Evolutionary conservation across 2,329 filamentous ascomycete genomes (phyloP).

Genomic region (Penicillium sp.): DNA sequence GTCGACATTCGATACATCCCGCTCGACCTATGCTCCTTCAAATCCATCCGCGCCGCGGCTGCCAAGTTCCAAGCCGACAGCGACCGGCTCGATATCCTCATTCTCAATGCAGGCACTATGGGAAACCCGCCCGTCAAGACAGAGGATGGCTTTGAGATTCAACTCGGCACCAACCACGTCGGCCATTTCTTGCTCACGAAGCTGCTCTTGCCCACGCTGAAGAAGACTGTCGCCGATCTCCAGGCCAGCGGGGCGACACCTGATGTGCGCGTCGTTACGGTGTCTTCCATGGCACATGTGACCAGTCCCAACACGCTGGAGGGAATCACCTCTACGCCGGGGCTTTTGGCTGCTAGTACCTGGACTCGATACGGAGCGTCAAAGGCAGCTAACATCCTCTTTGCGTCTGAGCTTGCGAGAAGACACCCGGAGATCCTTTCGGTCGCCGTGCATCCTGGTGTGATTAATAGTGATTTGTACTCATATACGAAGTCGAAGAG

Average conservation of each 20-base stretch:
- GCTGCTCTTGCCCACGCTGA: slow-evolving; percentile 50
- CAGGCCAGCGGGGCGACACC: slow-evolving; percentile 39
- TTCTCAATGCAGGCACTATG: slow-evolving; percentile 58
- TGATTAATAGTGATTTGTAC: slow-evolving; percentile 52
- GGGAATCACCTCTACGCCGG: slow-evolving; percentile 45
- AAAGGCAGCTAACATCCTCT: slow-evolving; percentile 57
- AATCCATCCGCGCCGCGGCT: slow-evolving; percentile 55
- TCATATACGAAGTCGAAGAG: slow-evolving; percentile 37
- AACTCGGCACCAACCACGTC: slow-evolving; percentile 56
- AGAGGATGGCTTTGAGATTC: slow-evolving; percentile 51
- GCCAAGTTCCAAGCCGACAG: slow-evolving; percentile 47
- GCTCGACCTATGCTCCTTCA: slow-evolving; percentile 59
- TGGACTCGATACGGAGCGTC: slow-evolving; percentile 59
- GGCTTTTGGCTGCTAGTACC: slow-evolving; percentile 43
- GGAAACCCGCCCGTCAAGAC: slow-evolving; percentile 47
- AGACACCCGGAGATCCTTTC: slow-evolving; percentile 44
- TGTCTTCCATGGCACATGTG: slow-evolving; percentile 47
- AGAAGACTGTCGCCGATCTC: slow-evolving; percentile 41
- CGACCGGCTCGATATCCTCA: slow-evolving; percentile 52
- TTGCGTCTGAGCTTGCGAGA: slow-evolving; percentile 49
- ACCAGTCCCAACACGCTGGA: slow-evolving; percentile 42
- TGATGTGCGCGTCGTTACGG: slow-evolving; percentile 42
- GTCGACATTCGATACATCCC: slow-evolving; percentile 53
- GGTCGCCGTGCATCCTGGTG: slow-evolving; percentile 59
- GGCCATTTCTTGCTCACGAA: slow-evolving; percentile 55